Evolutionary conservation across 2,329 filamentous ascomycete genomes (phyloP).

Genomic region (Ilyonectria sp.): DNA sequence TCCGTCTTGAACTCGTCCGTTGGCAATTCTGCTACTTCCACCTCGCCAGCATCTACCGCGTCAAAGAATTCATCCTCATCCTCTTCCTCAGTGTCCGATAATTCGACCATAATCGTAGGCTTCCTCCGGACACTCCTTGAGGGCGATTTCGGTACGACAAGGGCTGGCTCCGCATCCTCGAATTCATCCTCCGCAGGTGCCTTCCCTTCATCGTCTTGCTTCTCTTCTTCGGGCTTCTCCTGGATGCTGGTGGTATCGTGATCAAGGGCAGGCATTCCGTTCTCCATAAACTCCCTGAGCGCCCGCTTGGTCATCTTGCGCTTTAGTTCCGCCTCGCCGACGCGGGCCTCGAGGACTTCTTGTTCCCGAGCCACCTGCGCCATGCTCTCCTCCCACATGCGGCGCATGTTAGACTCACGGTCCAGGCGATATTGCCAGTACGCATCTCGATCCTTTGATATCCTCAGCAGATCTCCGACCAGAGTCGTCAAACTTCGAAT

Average conservation of each 20-base stretch:
- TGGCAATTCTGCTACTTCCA: slow-evolving; percentile 82
- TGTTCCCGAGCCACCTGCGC: slow-evolving; percentile 95
- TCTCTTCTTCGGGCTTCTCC: slow-evolving; percentile 24
- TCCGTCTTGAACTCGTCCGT: slow-evolving; percentile 60
- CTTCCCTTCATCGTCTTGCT: slow-evolving; percentile 37
- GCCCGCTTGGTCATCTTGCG: slow-evolving; percentile 91
- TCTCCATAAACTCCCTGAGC: slow-evolving; percentile 86
- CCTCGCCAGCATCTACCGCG: slow-evolving; percentile 92
- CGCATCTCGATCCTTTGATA: slow-evolving; percentile 92
- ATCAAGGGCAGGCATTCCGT: slow-evolving; percentile 53
- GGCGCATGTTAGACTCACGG: slow-evolving; percentile 89
- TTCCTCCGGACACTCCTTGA: slow-evolving; percentile 64
- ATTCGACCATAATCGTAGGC: slow-evolving; percentile 77
- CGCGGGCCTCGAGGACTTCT: slow-evolving; percentile 88
- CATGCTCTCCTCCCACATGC: slow-evolving; percentile 99
- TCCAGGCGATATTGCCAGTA: slow-evolving; percentile 96
- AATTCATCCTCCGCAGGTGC: slow-evolving; percentile 31
- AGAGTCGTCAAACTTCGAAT: slow-evolving; percentile 89
- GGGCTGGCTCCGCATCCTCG: slow-evolving; percentile 39
- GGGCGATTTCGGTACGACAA: slow-evolving; percentile 55
- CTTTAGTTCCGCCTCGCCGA: slow-evolving; percentile 92
- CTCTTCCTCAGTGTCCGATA: slow-evolving; percentile 86
- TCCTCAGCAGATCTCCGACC: slow-evolving; percentile 88
- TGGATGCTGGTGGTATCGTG: slow-evolving; percentile 47
- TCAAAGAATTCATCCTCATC: slow-evolving; percentile 97